These are phyloP conservation scores for Spergularia bocconei DNA, from an alignment of 148 eudicot species.

Conservation along the genomic window DNA sequence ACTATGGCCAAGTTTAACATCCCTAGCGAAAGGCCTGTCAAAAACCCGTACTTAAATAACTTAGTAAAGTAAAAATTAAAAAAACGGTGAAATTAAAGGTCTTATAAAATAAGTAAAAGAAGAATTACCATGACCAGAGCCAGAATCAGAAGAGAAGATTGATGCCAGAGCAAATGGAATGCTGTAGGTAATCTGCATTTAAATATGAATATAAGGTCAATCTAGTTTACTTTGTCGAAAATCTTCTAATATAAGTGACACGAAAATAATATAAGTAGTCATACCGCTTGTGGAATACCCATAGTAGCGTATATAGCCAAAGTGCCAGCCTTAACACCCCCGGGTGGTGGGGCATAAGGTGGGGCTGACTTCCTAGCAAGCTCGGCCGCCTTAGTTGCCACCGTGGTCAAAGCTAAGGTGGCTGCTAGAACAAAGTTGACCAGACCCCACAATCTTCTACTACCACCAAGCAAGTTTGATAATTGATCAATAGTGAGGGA, in stretches of 20 bases:
- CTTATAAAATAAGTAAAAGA: background rate
- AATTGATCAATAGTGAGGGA: conserved; percentile 49
- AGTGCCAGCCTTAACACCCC: conserved; percentile 44
- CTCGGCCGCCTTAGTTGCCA: conserved; percentile 56
- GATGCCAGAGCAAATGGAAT: conserved; percentile 90
- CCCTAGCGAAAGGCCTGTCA: conserved; percentile 67
- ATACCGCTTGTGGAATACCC: conserved; percentile 85
- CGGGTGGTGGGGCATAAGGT: conserved; percentile 27
- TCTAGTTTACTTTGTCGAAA: too few species aligned
- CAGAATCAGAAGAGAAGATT: conserved; percentile 59
- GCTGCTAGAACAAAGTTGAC: conserved; percentile 57
- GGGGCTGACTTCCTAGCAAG: conserved; percentile 22
- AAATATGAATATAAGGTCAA: background rate
- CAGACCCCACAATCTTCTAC: conserved; percentile 66
- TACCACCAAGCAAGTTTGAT: conserved; percentile 53
- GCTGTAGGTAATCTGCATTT: conserved; percentile 60
- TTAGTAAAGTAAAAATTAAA: background rate
- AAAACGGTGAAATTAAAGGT: too few species aligned
- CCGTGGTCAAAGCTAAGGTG: conserved; percentile 47
- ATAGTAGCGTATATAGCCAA: conserved; percentile 57
- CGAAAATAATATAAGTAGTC: background rate
- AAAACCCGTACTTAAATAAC: background rate
- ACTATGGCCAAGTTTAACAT: conserved; percentile 82
- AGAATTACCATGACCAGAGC: conserved; percentile 73
- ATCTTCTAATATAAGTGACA: background rate